Evolutionary conservation across 2,329 filamentous ascomycete species (phyloP).

Genomic region (Colletotrichum sp.): DNA sequence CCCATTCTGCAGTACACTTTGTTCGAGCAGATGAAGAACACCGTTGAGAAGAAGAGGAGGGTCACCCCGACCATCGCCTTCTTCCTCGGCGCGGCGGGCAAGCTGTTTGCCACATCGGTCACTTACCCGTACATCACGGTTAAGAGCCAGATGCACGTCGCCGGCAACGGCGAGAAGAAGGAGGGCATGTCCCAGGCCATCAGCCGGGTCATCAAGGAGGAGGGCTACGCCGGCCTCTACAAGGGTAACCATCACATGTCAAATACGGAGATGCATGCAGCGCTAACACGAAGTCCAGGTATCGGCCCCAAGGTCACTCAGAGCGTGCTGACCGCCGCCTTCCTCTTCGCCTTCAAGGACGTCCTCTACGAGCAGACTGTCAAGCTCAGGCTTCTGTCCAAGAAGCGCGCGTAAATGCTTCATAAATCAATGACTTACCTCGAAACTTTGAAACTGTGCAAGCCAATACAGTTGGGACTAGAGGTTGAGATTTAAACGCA

Average conservation of each 20-base stretch:
- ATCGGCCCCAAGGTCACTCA: conserved; percentile 97
- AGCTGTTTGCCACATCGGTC: conserved; percentile 89
- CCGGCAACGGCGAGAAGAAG: conserved; percentile 74
- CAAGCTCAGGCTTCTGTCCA: conserved; percentile 58
- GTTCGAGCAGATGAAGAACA: conserved; percentile 97
- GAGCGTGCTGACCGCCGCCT: conserved; percentile 93
- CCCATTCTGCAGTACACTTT: conserved; percentile 98
- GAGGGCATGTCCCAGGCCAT: conserved; percentile 82
- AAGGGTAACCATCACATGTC: conserved; percentile 58
- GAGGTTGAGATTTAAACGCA: not conserved
- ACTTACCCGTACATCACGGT: conserved; percentile 99
- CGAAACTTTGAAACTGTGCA: conserved; percentile 25
- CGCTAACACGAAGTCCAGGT: conserved; percentile 54
- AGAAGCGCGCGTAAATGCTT: conserved; percentile 33
- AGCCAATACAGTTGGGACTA: not conserved
- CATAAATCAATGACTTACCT: not conserved
- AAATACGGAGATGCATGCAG: not conserved
- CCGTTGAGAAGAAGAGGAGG: conserved; percentile 72
- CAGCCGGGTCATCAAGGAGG: conserved; percentile 79
- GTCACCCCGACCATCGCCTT: conserved; percentile 89
- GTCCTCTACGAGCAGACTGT: conserved; percentile 86
- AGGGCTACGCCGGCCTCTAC: conserved; percentile 92
- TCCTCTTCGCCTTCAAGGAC: conserved; percentile 98
- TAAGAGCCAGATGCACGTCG: conserved; percentile 97
- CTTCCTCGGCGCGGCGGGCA: conserved; percentile 88